A percentile compares a stretch with the other conserved stretches of the same genome.
Evolutionary conservation across 257 asterid species (phyloP).

Genomic region (Prunella vulgaris): DNA sequence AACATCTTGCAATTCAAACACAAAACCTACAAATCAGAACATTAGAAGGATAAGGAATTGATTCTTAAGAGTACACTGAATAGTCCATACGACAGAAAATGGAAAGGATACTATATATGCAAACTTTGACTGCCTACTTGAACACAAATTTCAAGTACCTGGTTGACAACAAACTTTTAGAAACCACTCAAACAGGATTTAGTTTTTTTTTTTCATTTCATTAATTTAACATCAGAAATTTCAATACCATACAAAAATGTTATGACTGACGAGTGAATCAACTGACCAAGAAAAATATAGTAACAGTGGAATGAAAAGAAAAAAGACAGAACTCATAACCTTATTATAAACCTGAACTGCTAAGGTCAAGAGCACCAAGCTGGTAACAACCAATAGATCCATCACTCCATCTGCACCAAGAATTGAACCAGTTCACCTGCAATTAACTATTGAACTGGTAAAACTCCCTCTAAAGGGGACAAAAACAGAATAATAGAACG

Average conservation of each 20-base stretch:
- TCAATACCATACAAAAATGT: no score
- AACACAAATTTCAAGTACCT: neutral
- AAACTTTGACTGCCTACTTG: slow-evolving; percentile 10
- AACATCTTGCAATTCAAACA: slow-evolving; percentile 71
- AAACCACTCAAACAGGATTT: neutral
- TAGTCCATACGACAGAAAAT: neutral
- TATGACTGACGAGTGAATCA: neutral
- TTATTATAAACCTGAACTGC: no score
- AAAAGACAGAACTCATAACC: slow-evolving; percentile 29
- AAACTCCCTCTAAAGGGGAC: no score
- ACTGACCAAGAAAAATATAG: slow-evolving; percentile 5
- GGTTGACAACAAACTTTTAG: neutral
- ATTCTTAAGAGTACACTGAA: slow-evolving; percentile 6
- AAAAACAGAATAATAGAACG: no score
- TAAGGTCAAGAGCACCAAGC: no score
- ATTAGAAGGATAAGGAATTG: slow-evolving; percentile 10
- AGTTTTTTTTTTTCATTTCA: neutral
- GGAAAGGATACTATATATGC: neutral
- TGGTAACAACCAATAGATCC: slow-evolving; percentile 67
- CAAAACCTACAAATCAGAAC: slow-evolving; percentile 46
- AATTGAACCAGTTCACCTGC: no score
- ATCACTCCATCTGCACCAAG: no score
- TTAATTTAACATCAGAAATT: neutral
- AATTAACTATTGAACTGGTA: no score
- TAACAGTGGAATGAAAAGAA: neutral